A percentile compares a stretch with the other conserved stretches of the same genome.
phyloP scores from a whole-genome alignment of 2,329 filamentous ascomycete species.

The Sporothrix phasma region DNA sequence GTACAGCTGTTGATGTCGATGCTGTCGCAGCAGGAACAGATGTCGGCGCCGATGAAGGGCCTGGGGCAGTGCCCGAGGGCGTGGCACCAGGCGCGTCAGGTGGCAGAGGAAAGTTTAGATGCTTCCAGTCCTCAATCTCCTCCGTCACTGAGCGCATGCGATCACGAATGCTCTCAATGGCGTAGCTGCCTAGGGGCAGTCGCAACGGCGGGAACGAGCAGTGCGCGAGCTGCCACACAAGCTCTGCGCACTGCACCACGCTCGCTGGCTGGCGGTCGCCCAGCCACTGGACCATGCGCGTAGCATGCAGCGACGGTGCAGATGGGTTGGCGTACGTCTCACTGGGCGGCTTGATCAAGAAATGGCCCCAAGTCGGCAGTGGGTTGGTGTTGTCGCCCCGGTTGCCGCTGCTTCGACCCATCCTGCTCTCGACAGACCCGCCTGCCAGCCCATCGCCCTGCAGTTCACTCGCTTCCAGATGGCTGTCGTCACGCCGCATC shows the following conservation, averaged over 20 bases:
- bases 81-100: conserved; percentile 24
- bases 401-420: background rate
- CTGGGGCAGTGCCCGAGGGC: too few relatives aligned
- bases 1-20: conserved; percentile 19
- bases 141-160: conserved; percentile 83
- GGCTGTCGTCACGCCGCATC: conserved; percentile 67
- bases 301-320: conserved; percentile 78
- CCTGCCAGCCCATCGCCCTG: background rate
- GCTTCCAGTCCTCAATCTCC: conserved; percentile 89
- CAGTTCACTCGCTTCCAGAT: background rate
- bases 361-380: conserved; percentile 80
- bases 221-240: conserved; percentile 91
- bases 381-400: conserved; percentile 41
- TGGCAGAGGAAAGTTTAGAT: conserved; percentile 57
- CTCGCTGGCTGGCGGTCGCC: conserved; percentile 87
- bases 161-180: conserved; percentile 91
- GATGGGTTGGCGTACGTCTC: conserved; percentile 69
- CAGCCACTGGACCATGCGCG: conserved; percentile 88
- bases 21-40: conserved; percentile 14
- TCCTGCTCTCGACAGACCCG: too few relatives aligned
- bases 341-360: conserved; percentile 77
- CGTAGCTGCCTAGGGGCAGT: conserved; percentile 82
- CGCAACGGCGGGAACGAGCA: conserved; percentile 87
- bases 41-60: too few relatives aligned
- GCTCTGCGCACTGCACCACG: conserved; percentile 82